Evolutionary conservation across 2,329 filamentous ascomycete species (phyloP), one percentile per base, ranked within the genome.

Genomic region (Apiospora arundinis): DNA sequence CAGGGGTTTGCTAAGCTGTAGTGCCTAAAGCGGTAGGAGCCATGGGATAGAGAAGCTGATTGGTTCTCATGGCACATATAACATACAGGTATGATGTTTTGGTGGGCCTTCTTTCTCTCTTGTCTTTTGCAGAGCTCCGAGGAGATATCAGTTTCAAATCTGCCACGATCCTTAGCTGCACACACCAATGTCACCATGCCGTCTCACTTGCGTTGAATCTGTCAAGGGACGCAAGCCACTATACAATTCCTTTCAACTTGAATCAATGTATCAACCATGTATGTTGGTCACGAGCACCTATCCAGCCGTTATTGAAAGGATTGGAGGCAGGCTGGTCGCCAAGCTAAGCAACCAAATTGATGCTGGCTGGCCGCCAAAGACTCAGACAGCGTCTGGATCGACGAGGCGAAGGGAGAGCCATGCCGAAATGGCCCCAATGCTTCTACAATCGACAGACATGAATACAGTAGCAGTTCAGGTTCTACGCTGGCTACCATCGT

Each of bases 141-240:
- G 56, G 56, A 63, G 56, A 63, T 63, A 63, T 40, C n/a, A 63
- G 56, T 40, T 63, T n/a, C 56, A 8, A 63, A 63, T 63, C 56
- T 63, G 56, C 56, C 56, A 63, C 56, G 32, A 63, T 56, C 52
- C 52, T 56, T 56, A 25, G 52, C 52, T 28, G 52, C 25, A 56
- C 52, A 32, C 28, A 32, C 25, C 25, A 63, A 40, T 63, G 56
- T 63, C 56, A 63, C 56, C 56, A 63, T 63, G 12, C 56, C 56
- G 56, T 63, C 56, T 63, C 56, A 63, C 56, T 63, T 37, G 56
- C 56, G 32, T 40, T 40, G 32, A 63, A 40, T 40, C 56, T n/a
- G 18, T 14, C 28, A 40, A 11, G 56, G 56, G 9, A 63, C 32
- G 28, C 56, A 63, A 63, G 52, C 52, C 52, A 63, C 52, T 8